These are phyloP conservation scores for Ophiosphaerella herpotricha DNA, from an alignment of 2,329 filamentous ascomycete genomes.

Conservation along the genomic window DNA sequence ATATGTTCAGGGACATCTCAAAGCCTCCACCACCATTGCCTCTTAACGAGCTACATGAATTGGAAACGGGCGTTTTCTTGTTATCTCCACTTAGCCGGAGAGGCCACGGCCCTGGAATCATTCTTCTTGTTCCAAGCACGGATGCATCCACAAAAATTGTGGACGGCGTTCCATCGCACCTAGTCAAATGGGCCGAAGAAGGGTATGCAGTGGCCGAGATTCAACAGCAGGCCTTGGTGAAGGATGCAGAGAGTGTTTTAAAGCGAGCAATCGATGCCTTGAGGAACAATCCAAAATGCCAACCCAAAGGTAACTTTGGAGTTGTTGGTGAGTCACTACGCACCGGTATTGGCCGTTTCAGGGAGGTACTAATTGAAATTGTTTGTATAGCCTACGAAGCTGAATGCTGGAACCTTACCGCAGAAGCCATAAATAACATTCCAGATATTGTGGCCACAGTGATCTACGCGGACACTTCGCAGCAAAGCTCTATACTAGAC, in stretches of 20 bases:
- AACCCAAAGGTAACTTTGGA: constrained; percentile 5
- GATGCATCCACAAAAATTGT: constrained; percentile 9
- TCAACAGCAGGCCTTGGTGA: constrained; percentile 8
- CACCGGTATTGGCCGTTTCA: too few relatives aligned
- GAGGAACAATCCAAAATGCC: constrained; percentile 3
- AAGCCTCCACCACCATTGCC: constrained; percentile 8
- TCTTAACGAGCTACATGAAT: neutral
- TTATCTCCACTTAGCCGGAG: constrained; percentile 10
- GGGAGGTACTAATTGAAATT: neutral
- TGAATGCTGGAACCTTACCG: constrained; percentile 7
- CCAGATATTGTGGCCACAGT: neutral
- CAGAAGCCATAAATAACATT: neutral
- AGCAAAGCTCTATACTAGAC: neutral
- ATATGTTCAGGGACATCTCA: constrained; percentile 5
- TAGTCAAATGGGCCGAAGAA: constrained; percentile 70
- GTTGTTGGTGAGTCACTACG: constrained; percentile 3
- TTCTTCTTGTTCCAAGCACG: constrained; percentile 15
- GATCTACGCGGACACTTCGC: neutral
- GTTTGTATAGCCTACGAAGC: constrained; percentile 5
- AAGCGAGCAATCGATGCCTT: constrained; percentile 8
- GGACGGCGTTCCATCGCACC: constrained; percentile 16
- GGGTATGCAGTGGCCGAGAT: constrained; percentile 51
- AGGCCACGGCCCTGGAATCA: constrained; percentile 12
- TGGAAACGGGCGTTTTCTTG: constrained; percentile 4
- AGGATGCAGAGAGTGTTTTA: constrained; percentile 2